Evolutionary conservation across 768 basidiomycete species (phyloP).

Genomic region (Neoboletus magnificus): DNA sequence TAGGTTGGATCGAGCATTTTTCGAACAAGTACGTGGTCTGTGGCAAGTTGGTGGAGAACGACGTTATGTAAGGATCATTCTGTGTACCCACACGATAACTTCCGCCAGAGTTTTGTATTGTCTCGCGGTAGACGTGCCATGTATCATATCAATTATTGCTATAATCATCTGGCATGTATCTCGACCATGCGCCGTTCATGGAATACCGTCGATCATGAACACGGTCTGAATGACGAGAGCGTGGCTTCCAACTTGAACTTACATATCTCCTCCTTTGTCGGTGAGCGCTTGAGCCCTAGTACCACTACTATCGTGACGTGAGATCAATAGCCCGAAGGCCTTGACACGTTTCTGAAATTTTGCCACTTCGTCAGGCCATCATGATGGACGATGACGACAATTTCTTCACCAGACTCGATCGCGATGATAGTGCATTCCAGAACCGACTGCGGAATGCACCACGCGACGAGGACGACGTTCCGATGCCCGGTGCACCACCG

Average conservation of each 20-base stretch:
- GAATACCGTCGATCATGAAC: background rate
- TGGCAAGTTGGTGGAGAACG: slow-evolving; percentile 84
- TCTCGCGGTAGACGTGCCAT: slow-evolving; percentile 2
- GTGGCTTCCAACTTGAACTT: background rate
- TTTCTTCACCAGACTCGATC: slow-evolving; percentile 29
- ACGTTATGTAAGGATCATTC: slow-evolving; percentile 37
- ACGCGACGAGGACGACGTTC: slow-evolving; percentile 24
- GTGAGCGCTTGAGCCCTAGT: background rate
- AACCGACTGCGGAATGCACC: slow-evolving; percentile 38
- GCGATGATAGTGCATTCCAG: slow-evolving; percentile 22
- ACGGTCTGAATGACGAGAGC: background rate
- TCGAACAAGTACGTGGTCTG: slow-evolving; percentile 89
- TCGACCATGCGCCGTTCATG: background rate
- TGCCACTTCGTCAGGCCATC: background rate
- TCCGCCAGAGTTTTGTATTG: background rate
- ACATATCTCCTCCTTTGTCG: background rate
- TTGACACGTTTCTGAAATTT: background rate
- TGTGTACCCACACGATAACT: background rate
- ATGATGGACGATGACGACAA: slow-evolving; percentile 25
- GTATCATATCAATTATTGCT: slow-evolving; percentile 11
- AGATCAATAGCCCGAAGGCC: background rate
- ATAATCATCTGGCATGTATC: background rate
- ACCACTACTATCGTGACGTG: background rate
- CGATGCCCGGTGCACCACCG: slow-evolving; percentile 29
- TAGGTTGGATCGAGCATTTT: slow-evolving; percentile 94